Percentiles rank a stretch among this genome's conserved stretches.
Conservation (phyloP, 176 grass and related monocot genomes). For the Ananas comosus region DNA sequence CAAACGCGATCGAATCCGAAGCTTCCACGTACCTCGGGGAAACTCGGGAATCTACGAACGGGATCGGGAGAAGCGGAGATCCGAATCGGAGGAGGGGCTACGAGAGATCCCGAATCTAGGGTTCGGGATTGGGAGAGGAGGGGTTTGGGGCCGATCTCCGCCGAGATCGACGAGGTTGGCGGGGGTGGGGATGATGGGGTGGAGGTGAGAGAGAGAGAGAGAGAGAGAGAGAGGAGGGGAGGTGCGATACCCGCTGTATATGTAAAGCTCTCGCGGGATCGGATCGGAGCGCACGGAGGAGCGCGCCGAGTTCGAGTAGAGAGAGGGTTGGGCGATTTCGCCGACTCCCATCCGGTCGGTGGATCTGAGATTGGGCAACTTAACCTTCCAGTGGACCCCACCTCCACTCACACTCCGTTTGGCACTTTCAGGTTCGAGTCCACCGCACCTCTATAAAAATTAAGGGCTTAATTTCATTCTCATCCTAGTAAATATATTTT, state of each 20-base stretch:
- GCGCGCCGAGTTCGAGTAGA: no score
- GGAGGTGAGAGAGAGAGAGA: neutral
- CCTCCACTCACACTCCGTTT: no score
- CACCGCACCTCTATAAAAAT: no score
- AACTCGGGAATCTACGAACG: neutral
- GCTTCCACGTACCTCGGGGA: neutral
- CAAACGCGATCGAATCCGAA: neutral
- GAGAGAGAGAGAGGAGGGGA: neutral
- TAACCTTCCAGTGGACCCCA: no score
- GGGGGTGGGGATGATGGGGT: neutral
- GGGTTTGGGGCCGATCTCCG: neutral
- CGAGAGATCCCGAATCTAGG: neutral
- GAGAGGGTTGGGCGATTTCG: neutral
- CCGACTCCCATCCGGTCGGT: neutral
- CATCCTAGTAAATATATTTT: no score
- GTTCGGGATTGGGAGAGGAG: neutral
- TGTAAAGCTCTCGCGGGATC: no score
- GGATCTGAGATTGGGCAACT: neutral
- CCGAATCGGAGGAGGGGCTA: neutral
- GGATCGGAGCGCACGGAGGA: no score
- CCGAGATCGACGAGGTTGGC: neutral
- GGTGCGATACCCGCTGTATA: neutral
- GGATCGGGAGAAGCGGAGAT: neutral
- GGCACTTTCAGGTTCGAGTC: no score
- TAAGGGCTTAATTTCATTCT: no score